Percentiles rank a stretch among this genome's conserved stretches.
These are phyloP conservation scores for Inonotus hispidus DNA, from an alignment of 1,284 basidiomycete genomes.

Conservation along the genomic window DNA sequence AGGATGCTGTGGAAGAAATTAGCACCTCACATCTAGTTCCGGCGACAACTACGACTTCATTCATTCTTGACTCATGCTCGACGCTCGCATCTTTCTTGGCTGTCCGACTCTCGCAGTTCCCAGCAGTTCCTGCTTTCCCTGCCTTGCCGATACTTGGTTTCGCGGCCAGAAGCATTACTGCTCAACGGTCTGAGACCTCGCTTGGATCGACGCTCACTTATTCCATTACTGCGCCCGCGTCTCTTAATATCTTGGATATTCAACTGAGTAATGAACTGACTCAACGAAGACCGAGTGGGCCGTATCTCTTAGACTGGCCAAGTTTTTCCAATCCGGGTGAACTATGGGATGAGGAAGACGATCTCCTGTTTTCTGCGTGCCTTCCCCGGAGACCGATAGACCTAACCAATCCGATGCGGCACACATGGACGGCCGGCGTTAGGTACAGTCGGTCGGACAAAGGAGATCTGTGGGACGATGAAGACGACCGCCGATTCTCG, in stretches of 20 bases:
- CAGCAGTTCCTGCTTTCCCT: constrained; percentile 9
- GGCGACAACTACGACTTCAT: constrained; percentile 5
- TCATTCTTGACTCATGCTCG: constrained; percentile 13
- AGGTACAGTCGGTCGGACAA: background rate
- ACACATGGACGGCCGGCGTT: constrained; percentile 19
- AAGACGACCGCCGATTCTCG: constrained; percentile 16
- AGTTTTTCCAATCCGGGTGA: constrained; percentile 9
- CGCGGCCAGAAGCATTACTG: background rate
- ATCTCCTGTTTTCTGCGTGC: constrained; percentile 7
- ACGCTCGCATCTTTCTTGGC: constrained; percentile 15
- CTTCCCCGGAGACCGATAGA: background rate
- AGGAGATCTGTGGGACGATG: constrained; percentile 19
- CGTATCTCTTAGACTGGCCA: background rate
- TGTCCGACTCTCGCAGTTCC: constrained; percentile 13
- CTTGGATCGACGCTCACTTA: constrained; percentile 1
- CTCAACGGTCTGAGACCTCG: constrained; percentile 1
- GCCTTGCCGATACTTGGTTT: background rate
- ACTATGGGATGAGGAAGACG: constrained; percentile 20
- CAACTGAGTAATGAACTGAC: constrained; percentile 1
- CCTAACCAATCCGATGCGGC: background rate
- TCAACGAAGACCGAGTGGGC: background rate
- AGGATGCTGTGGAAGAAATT: constrained; percentile 9
- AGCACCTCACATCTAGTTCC: constrained; percentile 2
- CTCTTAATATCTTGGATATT: constrained; percentile 9
- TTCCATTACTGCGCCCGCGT: constrained; percentile 14